Evolutionary conservation across 352 stramenopile genomes (phyloP).

Genomic region (Phytopythium ostracodes): DNA sequence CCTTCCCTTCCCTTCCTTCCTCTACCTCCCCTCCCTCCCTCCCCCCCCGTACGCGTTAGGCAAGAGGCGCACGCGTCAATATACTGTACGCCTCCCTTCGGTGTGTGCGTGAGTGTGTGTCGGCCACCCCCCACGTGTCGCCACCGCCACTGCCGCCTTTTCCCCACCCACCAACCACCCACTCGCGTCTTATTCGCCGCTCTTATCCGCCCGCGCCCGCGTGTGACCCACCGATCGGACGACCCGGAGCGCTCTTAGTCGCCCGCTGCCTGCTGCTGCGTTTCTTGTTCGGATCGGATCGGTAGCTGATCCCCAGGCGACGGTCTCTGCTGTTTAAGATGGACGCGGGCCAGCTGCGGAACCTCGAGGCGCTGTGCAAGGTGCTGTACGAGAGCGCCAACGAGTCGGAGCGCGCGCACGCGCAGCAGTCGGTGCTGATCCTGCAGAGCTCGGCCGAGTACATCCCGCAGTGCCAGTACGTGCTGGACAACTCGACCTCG

Average conservation of each 20-base stretch:
- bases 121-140: neutral
- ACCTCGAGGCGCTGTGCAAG: conserved; percentile 77
- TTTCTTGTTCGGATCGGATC: neutral
- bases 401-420: conserved; percentile 64
- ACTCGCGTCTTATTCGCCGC: neutral
- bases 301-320: neutral
- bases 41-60: neutral
- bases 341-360: conserved; percentile 74
- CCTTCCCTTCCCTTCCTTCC: neutral
- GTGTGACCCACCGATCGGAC: neutral
- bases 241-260: neutral
- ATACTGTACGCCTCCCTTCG: neutral
- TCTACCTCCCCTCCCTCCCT: neutral
- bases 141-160: neutral
- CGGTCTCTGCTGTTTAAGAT: no score
- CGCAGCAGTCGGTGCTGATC: conserved; percentile 81
- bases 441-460: conserved; percentile 93
- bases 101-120: neutral
- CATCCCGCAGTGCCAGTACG: conserved; percentile 99
- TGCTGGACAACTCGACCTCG: conserved; percentile 95
- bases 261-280: neutral
- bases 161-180: neutral
- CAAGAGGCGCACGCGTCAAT: neutral
- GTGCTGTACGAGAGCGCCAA: conserved; percentile 77
- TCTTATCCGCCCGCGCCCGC: neutral